Percentiles rank a stretch among this genome's conserved stretches.
phyloP scores from a whole-genome alignment of 2,329 filamentous ascomycete species.

The Ascosphaera apis region DNA sequence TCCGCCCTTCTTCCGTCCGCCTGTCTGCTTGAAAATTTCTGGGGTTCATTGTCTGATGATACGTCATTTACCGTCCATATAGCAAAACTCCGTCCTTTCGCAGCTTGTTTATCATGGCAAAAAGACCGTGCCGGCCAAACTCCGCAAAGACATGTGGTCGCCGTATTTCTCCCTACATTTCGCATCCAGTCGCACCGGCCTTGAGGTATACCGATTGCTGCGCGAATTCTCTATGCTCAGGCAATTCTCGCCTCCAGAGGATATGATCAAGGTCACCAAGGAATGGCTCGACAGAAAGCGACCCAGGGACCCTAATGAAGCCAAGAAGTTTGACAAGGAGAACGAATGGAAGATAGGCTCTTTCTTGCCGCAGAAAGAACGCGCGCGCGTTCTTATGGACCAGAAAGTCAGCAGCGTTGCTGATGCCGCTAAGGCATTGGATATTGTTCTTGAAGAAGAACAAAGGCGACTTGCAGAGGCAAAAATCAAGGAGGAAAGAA shows the following conservation, averaged over 20 bases:
- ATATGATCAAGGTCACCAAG: conserved; percentile 24
- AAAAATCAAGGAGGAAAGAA: conserved; percentile 10
- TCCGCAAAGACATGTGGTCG: conserved; percentile 40
- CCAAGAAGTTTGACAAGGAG: conserved; percentile 19
- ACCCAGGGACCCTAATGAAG: conserved; percentile 16
- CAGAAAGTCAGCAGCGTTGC: conserved; percentile 40
- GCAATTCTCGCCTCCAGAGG: conserved; percentile 27
- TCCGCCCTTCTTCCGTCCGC: neutral
- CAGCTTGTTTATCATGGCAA: conserved; percentile 41
- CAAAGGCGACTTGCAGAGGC: conserved; percentile 9
- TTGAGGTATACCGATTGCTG: conserved; percentile 32
- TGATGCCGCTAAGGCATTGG: conserved; percentile 34
- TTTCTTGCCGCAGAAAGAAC: conserved; percentile 24
- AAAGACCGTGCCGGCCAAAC: conserved; percentile 32
- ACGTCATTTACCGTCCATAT: conserved; percentile 13
- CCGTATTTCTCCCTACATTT: conserved; percentile 37
- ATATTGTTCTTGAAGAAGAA: conserved; percentile 21
- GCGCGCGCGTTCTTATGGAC: conserved; percentile 34
- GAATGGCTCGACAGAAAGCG: conserved; percentile 16
- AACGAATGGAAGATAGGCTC: conserved; percentile 19
- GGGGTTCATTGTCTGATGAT: conserved; percentile 1
- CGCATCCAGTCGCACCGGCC: conserved; percentile 25
- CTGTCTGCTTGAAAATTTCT: neutral
- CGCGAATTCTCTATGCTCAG: conserved; percentile 37
- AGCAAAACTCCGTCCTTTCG: conserved; percentile 24